Evolutionary conservation across 345 rosid species (phyloP).

Genomic region (Dipteronia dyeriana): DNA sequence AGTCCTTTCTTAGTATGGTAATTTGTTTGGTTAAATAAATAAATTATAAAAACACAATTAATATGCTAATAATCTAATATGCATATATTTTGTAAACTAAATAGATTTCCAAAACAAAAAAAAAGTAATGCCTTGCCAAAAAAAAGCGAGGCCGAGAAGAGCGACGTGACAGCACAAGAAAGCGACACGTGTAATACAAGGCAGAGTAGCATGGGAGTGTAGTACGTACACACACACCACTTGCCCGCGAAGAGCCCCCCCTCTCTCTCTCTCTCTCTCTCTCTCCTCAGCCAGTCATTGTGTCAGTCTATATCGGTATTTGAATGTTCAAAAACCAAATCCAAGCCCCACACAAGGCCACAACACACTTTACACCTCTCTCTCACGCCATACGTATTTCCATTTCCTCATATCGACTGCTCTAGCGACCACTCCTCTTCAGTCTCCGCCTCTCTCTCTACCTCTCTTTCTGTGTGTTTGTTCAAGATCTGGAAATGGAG

Average conservation of each 20-base stretch:
- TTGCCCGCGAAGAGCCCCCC: slow-evolving; percentile 36
- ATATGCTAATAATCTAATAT: no score
- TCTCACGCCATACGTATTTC: slow-evolving; percentile 6
- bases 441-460: neutral
- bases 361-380: neutral
- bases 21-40: no score
- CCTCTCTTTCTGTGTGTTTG: slow-evolving; percentile 8
- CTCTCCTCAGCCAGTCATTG: neutral
- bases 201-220: neutral
- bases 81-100: no score
- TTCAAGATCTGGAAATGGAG: slow-evolving; percentile 30
- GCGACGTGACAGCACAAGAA: neutral
- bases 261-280: neutral
- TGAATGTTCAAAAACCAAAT: slow-evolving; percentile 66
- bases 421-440: slow-evolving; percentile 3
- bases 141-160: neutral
- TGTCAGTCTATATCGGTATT: slow-evolving; percentile 35
- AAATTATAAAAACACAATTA: no score
- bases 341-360: slow-evolving; percentile 4
- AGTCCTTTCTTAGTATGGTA: no score
- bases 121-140: neutral
- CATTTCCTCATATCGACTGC: neutral
- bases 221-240: neutral
- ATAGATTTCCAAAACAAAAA: no score
- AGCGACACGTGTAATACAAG: slow-evolving; percentile 17